Base-by-base conservation (phyloP, 495 filamentous ascomycete genomes). In the Aspergillus steynii region DNA sequence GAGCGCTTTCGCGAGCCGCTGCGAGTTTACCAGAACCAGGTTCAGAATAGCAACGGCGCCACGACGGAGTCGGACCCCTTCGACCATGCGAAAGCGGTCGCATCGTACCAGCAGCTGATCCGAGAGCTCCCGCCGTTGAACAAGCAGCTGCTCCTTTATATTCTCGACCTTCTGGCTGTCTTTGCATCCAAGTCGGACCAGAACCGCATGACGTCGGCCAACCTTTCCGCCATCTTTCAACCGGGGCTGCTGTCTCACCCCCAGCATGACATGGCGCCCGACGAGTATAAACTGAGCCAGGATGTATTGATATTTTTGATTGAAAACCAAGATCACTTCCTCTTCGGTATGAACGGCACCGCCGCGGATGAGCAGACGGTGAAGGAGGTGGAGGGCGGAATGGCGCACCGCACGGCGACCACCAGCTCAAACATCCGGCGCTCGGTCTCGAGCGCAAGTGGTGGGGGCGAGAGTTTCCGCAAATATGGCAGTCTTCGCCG, bases 221-320 rank as follows among this genome's bases (percentile, higher is more conserved):
- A 99, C 70, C 76, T 99, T 12, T 89, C 95, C n/a, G 94, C 95
- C 45, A 97, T 99, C 65, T 99, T 99, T 75, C 96, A 98, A 71
- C 95, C 95, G 3, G 95, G 95, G 50, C 87, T 99, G 75, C 83
- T 99, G 26, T 96, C 93, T 10, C 95, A 98, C 73, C 95, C 95
- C 3, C 80, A 84, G 34, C 95, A 99, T 72, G 93, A 97, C 65
- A 97, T 99, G 93, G 85, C 90, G 7, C 95, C 95, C 6, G 83
- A 88, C 25, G 93, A 97, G 64, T 99, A 99, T 69, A 89, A 91
- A 42, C 77, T 98, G 27, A 98, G 95, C 64, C 95, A 99, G 76
- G 92, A 96, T 68, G 95, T 99, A 46, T 84, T 99, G 68, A 96
- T 98, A 29, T 99, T 98, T 71, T 77, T 99, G 63, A 99, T 99